Percentiles rank a stretch among this genome's conserved stretches.
Evolutionary conservation across 2,329 filamentous ascomycete genomes (phyloP).

Genomic region (Ramichloridium luteum): DNA sequence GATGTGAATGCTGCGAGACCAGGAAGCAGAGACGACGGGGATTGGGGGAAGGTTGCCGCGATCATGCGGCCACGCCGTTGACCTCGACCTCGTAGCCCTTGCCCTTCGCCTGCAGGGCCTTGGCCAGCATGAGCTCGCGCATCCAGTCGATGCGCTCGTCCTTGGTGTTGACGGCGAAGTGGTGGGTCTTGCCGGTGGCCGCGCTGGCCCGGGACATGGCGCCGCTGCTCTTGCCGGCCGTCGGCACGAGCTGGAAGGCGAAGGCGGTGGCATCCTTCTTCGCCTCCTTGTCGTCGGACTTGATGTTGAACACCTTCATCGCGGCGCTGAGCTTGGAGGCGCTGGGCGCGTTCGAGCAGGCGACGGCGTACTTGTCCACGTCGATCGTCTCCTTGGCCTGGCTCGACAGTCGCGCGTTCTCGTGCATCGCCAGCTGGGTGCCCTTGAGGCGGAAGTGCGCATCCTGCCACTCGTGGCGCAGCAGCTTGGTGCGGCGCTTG

Average conservation of each 20-base stretch:
- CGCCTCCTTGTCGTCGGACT: conserved; percentile 36
- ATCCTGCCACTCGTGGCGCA: conserved; percentile 88
- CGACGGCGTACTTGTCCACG: conserved; percentile 79
- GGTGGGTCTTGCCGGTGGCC: conserved; percentile 62
- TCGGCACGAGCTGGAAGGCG: conserved; percentile 73
- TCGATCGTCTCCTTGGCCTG: conserved; percentile 69
- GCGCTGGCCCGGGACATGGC: conserved; percentile 39
- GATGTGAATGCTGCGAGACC: too few species aligned
- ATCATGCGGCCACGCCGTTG: conserved; percentile 49
- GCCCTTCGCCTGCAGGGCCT: conserved; percentile 72
- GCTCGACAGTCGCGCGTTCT: conserved; percentile 38
- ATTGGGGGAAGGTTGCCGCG: too few species aligned
- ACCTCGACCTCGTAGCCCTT: conserved; percentile 73
- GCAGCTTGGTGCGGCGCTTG: conserved; percentile 77
- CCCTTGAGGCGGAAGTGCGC: conserved; percentile 74
- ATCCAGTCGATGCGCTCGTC: conserved; percentile 97
- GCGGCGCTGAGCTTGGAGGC: conserved; percentile 74
- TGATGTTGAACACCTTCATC: conserved; percentile 63
- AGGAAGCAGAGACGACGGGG: too few species aligned
- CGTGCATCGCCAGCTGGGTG: conserved; percentile 54
- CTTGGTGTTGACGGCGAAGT: conserved; percentile 78
- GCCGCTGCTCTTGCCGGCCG: conserved; percentile 12
- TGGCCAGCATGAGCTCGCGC: conserved; percentile 83
- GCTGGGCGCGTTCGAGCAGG: conserved; percentile 64
- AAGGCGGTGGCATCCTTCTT: conserved; percentile 20